Base-by-base conservation (phyloP, 257 asterid species). In the Nicotiana knightiana region DNA sequence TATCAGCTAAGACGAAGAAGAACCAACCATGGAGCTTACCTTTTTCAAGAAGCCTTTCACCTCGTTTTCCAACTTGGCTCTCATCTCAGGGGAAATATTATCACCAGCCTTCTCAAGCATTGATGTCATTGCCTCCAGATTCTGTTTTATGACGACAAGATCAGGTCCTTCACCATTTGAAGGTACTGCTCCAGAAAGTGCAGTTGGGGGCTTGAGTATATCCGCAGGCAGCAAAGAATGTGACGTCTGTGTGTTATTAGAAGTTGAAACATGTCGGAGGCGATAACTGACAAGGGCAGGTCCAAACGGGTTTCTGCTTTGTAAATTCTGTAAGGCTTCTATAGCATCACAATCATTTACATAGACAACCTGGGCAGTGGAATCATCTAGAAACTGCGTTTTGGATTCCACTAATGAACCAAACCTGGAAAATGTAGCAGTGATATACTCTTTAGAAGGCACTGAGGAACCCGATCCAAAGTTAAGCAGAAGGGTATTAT, bases 101-200 rank as follows among this genome's bases (percentile, higher is more conserved):
- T 85, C 80, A 26, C 98, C 99, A 13, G 90, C 91, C 75, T 90
- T 93, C 87, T 92, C 95, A 88, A 95, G 83, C 82, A 89, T 82
- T 68, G 85, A 24, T 64, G 87, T 92, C 99, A 95, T 95, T 90
- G 79, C 89, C 87, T 93, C 98, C 83, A 92, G 94, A 24, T 91
- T 91, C 93, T 86, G 81, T 85, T 84, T 93, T 33, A 93, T 93
- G 37, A 71, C 63, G 2, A 88, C 68, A 16, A 95, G 84, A 73
- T 91, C 91, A 15, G 89, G 92, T 32, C 58, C 61, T 68, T 86
- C 91, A 11, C 73, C 81, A 10, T 57, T 39, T 9, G 28, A 66
- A 67, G 82, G 81, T 15, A 15, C 59, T 39, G 66, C 21, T 58
- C 65, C 84, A 71, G 85, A 33, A 63, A 67, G 77, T 81, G 79